A percentile compares a stretch with the other conserved stretches of the same genome.
These are phyloP conservation scores for Colletotrichum australisinense DNA, from an alignment of 2,329 filamentous ascomycete species.

Conservation along the genomic window DNA sequence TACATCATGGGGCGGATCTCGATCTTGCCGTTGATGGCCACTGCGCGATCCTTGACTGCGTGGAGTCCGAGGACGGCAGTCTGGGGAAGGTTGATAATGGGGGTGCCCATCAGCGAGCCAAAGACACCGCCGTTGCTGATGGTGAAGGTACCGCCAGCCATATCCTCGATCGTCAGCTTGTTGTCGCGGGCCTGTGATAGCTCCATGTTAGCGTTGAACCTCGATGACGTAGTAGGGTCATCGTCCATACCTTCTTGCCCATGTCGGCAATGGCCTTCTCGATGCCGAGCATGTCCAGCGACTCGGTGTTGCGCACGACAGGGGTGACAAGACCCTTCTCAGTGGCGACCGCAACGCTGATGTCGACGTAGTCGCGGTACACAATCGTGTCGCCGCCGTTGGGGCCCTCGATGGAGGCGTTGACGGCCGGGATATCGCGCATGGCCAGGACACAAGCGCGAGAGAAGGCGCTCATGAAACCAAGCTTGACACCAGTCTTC, in stretches of 20 bases:
- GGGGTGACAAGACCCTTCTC: slow-evolving; percentile 98
- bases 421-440: slow-evolving; percentile 93
- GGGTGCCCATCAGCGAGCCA: slow-evolving; percentile 95
- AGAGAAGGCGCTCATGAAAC: slow-evolving; percentile 99
- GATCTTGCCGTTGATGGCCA: slow-evolving; percentile 92
- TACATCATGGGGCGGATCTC: slow-evolving; percentile 99
- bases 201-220: slow-evolving; percentile 19
- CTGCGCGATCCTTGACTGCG: slow-evolving; percentile 93
- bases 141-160: slow-evolving; percentile 98
- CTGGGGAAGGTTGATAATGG: slow-evolving; percentile 97
- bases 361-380: slow-evolving; percentile 97
- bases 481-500: slow-evolving; percentile 96
- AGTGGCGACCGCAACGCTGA: slow-evolving; percentile 96
- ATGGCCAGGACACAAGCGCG: slow-evolving; percentile 91
- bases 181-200: slow-evolving; percentile 82
- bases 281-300: slow-evolving; percentile 87
- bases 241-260: slow-evolving; percentile 83
- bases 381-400: slow-evolving; percentile 97
- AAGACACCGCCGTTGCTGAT: slow-evolving; percentile 98
- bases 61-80: slow-evolving; percentile 93
- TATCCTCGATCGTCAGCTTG: slow-evolving; percentile 98
- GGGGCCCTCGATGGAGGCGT: slow-evolving; percentile 96
- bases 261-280: slow-evolving; percentile 93
- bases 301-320: slow-evolving; percentile 93
- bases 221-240: background rate